phyloP scores from a whole-genome alignment of 495 filamentous ascomycete species.

The Podospora pseudoanserina region DNA sequence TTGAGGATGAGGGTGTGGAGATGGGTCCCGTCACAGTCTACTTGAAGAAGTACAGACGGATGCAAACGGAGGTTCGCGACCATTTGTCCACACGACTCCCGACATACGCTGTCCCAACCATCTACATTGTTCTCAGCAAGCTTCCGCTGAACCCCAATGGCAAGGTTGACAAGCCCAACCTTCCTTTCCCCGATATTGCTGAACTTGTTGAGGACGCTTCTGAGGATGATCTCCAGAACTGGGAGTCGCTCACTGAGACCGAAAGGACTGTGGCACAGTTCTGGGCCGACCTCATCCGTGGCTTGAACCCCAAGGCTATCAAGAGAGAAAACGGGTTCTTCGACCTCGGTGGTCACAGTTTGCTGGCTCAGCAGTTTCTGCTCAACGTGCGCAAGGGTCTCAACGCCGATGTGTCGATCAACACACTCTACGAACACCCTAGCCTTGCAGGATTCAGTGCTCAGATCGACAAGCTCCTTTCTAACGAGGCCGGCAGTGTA shows the following conservation, averaged over 20 bases:
- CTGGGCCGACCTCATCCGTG: constrained; percentile 49
- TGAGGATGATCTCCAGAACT: constrained; percentile 63
- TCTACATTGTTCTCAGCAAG: constrained; percentile 73
- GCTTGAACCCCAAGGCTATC: constrained; percentile 57
- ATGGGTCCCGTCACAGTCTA: constrained; percentile 43
- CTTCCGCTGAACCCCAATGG: constrained; percentile 93
- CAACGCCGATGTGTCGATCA: constrained; percentile 69
- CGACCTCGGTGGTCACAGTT: constrained; percentile 81
- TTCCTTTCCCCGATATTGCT: constrained; percentile 84
- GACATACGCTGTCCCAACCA: constrained; percentile 71
- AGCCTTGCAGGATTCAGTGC: constrained; percentile 69
- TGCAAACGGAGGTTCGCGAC: constrained; percentile 72
- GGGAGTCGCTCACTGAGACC: constrained; percentile 53
- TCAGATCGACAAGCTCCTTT: constrained; percentile 64
- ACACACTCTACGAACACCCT: constrained; percentile 68
- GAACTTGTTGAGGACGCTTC: constrained; percentile 51
- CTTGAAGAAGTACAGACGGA: constrained; percentile 59
- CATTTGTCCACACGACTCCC: constrained; percentile 74
- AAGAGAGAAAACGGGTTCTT: constrained; percentile 72
- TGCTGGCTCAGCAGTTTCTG: constrained; percentile 84
- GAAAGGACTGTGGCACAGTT: constrained; percentile 36
- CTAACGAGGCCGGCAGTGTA: constrained; percentile 31
- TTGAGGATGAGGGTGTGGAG: constrained; percentile 44
- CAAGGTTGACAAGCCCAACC: constrained; percentile 84
- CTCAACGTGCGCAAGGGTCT: constrained; percentile 59